Base-by-base conservation (phyloP, 345 rosid species). In the Triadica sebifera region DNA sequence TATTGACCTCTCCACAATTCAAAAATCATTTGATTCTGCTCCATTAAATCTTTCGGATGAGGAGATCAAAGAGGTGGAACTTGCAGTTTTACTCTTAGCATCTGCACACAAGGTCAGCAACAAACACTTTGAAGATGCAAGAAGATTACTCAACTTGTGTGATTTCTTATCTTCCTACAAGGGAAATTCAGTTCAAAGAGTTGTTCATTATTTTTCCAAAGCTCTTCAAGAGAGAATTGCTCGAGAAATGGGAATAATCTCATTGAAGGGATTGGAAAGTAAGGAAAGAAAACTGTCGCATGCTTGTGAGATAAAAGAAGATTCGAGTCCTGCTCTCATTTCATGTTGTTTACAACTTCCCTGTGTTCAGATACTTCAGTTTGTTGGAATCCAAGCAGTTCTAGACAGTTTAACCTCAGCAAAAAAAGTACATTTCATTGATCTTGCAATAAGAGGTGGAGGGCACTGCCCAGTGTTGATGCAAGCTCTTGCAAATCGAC, bases 381-480 rank as follows among this genome's bases (percentile, higher is more conserved):
- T 65, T n/a, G 29, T 86, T 2, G 90, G 81, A 69, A 72, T 87
- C 38, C 90, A 89, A 65, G 85, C 88, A 22, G 78, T 89, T 13
- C 20, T 83, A 3, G 89, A 89, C 55, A 83, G 74, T 37, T 82
- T 87, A 69, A 73, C 72, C 0, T 75, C 76, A 15, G 77, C 87
- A 19, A 87, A 69, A 70, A 84, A 16, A 64, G 68, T 89, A 71
- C 93, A 89, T 61, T 49, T 84, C 3, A 76, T 87, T 12, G 87
- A 87, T 75, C 63, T 89, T 15, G 67, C 17, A 52, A 79, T 89
- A 59, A 34, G 56, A 57, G 45, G 11, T 24, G 90, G 93, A 5
- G 46, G 51, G 50, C 89, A 85, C 15, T 87, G 90, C 84, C 80
- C 86, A 1, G 37, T 80, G 16, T 73, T 89, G 65, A 82, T 87